A percentile compares a stretch with the other conserved stretches of the same genome.
Evolutionary conservation across 2,329 filamentous ascomycete genomes (phyloP).

Genomic region (Neonectria neomacrospora): DNA sequence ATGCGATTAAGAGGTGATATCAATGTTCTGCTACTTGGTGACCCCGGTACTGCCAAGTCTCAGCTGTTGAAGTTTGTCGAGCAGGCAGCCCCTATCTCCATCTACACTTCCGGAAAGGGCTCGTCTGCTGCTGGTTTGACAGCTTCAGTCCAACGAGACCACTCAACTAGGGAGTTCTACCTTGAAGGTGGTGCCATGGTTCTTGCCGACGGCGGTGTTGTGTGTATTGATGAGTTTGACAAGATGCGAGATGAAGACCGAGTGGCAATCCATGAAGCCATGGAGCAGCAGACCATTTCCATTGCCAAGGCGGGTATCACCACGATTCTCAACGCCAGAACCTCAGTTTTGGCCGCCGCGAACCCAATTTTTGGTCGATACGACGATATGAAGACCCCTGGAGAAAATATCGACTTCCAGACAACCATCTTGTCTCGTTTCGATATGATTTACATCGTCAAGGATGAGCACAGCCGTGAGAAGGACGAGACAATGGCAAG

Average conservation of each 20-base stretch:
- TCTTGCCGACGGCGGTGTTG: slow-evolving; percentile 93
- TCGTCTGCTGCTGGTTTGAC: slow-evolving; percentile 98
- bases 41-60: slow-evolving; percentile 97
- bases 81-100: slow-evolving; percentile 94
- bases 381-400: slow-evolving; percentile 96
- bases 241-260: slow-evolving; percentile 99
- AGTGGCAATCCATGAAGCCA: slow-evolving; percentile 98
- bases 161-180: slow-evolving; percentile 94
- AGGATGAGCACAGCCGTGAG: slow-evolving; percentile 89
- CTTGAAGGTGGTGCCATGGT: slow-evolving; percentile 99
- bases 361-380: slow-evolving; percentile 98
- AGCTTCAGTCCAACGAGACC: slow-evolving; percentile 93
- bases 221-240: slow-evolving; percentile 99
- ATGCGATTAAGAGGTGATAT: slow-evolving; percentile 99
- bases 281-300: slow-evolving; percentile 99
- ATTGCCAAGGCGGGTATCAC: slow-evolving; percentile 99
- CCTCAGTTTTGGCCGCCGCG: slow-evolving; percentile 92
- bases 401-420: slow-evolving; percentile 99
- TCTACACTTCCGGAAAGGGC: slow-evolving; percentile 98
- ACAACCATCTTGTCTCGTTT: slow-evolving; percentile 98
- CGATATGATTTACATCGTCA: slow-evolving; percentile 99
- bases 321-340: slow-evolving; percentile 95
- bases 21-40: slow-evolving; percentile 95
- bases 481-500: slow-evolving; percentile 94
- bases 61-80: slow-evolving; percentile 98